Conservation (phyloP, 768 basidiomycete genomes). For the Psilocybe subaeruginosa region DNA sequence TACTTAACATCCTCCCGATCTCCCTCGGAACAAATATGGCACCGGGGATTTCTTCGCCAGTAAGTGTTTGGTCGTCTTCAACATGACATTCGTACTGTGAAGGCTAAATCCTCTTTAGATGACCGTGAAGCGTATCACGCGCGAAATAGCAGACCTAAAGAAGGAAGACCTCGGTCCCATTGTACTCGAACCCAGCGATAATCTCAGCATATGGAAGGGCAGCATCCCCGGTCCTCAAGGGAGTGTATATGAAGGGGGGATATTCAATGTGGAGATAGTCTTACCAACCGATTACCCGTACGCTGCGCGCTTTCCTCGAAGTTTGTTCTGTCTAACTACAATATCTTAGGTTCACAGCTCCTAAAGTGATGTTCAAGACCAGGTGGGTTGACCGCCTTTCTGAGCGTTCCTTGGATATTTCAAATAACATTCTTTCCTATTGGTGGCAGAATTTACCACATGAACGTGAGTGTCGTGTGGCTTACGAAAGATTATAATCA, state of each 20-base stretch:
- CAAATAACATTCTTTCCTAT: not conserved
- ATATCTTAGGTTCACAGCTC: conserved; percentile 70
- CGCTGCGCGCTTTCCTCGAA: conserved; percentile 28
- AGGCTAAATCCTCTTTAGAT: not conserved
- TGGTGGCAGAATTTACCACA: conserved; percentile 74
- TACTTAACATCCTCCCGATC: not conserved
- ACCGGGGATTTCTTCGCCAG: not conserved
- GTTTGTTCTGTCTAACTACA: conserved; percentile 7
- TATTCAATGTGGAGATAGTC: conserved; percentile 68
- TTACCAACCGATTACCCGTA: conserved; percentile 83
- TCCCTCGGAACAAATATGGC: not conserved
- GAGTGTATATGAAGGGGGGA: conserved; percentile 80
- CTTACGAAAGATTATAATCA: not conserved
- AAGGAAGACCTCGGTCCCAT: conserved; percentile 84
- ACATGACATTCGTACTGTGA: not conserved
- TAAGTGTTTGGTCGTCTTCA: not conserved
- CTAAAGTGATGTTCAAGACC: conserved; percentile 75
- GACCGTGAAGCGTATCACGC: conserved; percentile 82
- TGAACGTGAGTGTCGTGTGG: conserved; percentile 58
- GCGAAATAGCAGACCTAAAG: conserved; percentile 78
- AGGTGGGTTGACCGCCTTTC: conserved; percentile 43
- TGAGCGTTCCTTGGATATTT: not conserved
- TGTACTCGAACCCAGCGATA: conserved; percentile 64
- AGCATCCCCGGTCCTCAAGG: conserved; percentile 83
- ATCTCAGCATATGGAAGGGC: conserved; percentile 75